phyloP scores from a whole-genome alignment of 2,329 filamentous ascomycete species.

The Epichloe uncinata region DNA sequence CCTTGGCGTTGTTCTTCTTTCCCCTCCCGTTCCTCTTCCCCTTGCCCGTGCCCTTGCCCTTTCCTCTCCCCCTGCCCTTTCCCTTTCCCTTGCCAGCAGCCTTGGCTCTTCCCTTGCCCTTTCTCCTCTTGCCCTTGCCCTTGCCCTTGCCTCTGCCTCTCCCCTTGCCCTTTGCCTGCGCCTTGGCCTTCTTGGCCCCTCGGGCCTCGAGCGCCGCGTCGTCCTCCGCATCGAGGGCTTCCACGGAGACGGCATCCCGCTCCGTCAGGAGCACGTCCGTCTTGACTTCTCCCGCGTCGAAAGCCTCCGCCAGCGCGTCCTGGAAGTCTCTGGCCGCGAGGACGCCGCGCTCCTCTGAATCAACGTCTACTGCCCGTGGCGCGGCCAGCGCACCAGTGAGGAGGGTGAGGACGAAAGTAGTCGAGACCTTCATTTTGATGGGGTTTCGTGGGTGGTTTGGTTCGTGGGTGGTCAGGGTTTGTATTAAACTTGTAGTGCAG shows the following conservation, averaged over 20 bases:
- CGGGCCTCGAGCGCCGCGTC: not conserved
- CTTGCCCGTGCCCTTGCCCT: no score
- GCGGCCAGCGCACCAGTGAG: slow-evolving; percentile 6
- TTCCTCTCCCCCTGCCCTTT: no score
- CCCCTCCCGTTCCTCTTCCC: not conserved
- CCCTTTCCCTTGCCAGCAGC: not conserved
- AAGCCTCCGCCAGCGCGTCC: not conserved
- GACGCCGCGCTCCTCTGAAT: not conserved
- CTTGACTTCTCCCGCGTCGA: not conserved
- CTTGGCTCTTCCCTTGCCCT: not conserved
- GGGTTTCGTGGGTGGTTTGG: not conserved
- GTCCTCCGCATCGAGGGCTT: not conserved
- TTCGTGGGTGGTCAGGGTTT: not conserved
- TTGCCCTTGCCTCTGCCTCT: not conserved
- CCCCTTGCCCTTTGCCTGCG: not conserved
- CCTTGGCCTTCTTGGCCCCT: not conserved
- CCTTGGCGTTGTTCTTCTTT: not conserved
- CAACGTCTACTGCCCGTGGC: not conserved
- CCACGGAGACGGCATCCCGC: not conserved
- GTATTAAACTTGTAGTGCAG: no score
- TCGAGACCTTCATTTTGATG: slow-evolving; percentile 3
- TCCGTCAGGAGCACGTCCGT: not conserved
- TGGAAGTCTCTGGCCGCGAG: not conserved
- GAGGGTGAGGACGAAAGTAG: slow-evolving; percentile 4
- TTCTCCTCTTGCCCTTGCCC: no score